phyloP scores from a whole-genome alignment of 2,329 filamentous ascomycete genomes.

The Exophiala xenobiotica region DNA sequence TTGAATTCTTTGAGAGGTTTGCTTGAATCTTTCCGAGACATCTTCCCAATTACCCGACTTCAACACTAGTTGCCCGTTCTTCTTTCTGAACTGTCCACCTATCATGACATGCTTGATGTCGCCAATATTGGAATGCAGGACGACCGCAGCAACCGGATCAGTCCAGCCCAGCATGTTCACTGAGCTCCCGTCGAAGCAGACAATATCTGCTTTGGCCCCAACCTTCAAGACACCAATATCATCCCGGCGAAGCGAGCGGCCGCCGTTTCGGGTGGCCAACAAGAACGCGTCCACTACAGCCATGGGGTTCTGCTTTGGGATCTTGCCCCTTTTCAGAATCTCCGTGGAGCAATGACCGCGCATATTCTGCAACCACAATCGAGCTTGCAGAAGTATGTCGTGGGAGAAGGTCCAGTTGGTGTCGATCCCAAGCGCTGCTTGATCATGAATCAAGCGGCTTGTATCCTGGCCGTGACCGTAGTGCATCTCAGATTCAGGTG shows the following conservation, averaged over 20 bases:
- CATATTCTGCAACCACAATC: slow-evolving; percentile 54
- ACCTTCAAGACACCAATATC: slow-evolving; percentile 52
- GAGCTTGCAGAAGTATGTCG: slow-evolving; percentile 54
- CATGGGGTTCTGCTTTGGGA: slow-evolving; percentile 54
- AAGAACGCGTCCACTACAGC: slow-evolving; percentile 56
- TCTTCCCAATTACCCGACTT: not conserved
- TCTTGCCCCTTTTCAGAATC: slow-evolving; percentile 34
- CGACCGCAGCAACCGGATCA: slow-evolving; percentile 57
- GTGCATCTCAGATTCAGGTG: slow-evolving; percentile 60
- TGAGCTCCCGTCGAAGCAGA: slow-evolving; percentile 47
- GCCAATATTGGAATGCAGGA: slow-evolving; percentile 54
- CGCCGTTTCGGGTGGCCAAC: slow-evolving; percentile 55
- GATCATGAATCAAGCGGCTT: slow-evolving; percentile 49
- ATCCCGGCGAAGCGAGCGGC: slow-evolving; percentile 49
- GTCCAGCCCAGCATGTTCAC: slow-evolving; percentile 32
- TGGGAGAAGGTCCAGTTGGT: slow-evolving; percentile 55
- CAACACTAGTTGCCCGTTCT: slow-evolving; percentile 39
- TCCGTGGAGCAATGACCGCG: slow-evolving; percentile 33
- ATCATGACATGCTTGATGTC: slow-evolving; percentile 55
- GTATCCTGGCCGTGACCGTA: slow-evolving; percentile 55
- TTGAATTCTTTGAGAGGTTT: not conserved
- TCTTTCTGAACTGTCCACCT: slow-evolving; percentile 51
- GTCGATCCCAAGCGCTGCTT: slow-evolving; percentile 55
- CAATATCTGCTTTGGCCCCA: slow-evolving; percentile 56
- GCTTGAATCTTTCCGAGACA: not conserved